Conservation (phyloP, 1,284 basidiomycete species). For the Apiotrichum sp. region DNA sequence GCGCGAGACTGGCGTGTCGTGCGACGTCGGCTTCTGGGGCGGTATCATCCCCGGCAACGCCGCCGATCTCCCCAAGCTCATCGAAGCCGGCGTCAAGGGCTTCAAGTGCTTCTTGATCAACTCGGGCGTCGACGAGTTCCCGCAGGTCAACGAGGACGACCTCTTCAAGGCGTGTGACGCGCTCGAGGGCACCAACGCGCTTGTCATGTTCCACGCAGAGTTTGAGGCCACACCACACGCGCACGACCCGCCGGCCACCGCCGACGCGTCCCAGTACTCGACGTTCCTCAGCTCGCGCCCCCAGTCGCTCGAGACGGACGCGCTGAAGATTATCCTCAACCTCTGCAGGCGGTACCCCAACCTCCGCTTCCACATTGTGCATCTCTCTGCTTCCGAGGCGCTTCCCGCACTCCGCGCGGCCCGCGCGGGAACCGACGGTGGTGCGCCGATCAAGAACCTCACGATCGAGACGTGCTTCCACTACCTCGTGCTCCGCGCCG, state of each 20-base stretch:
- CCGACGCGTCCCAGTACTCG: conserved; percentile 52
- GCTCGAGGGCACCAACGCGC: conserved; percentile 57
- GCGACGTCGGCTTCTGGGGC: conserved; percentile 91
- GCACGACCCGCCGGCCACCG: conserved; percentile 10
- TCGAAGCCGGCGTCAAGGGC: conserved; percentile 74
- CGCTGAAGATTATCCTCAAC: conserved; percentile 65
- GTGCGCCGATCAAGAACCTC: conserved; percentile 49
- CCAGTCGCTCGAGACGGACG: conserved; percentile 63
- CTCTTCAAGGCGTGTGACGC: conserved; percentile 61
- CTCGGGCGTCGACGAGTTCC: conserved; percentile 94
- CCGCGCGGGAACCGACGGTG: conserved; percentile 51
- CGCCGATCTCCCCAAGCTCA: conserved; percentile 51
- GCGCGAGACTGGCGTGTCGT: conserved; percentile 48
- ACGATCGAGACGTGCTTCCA: conserved; percentile 94
- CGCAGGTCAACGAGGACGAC: conserved; percentile 68
- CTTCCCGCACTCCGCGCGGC: conserved; percentile 68
- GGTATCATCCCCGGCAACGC: conserved; percentile 85
- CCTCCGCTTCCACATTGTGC: conserved; percentile 84
- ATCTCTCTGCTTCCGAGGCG: conserved; percentile 76
- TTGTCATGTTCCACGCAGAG: conserved; percentile 87
- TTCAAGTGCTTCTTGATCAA: conserved; percentile 95
- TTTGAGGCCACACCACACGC: conserved; percentile 51
- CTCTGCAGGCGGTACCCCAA: conserved; percentile 59
- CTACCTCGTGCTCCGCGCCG: conserved; percentile 59
- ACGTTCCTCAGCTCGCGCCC: conserved; percentile 82